These are phyloP conservation scores for Saccharomyces hybrid DNA, from an alignment of 1,139 yeast genomes.

Conservation along the genomic window DNA sequence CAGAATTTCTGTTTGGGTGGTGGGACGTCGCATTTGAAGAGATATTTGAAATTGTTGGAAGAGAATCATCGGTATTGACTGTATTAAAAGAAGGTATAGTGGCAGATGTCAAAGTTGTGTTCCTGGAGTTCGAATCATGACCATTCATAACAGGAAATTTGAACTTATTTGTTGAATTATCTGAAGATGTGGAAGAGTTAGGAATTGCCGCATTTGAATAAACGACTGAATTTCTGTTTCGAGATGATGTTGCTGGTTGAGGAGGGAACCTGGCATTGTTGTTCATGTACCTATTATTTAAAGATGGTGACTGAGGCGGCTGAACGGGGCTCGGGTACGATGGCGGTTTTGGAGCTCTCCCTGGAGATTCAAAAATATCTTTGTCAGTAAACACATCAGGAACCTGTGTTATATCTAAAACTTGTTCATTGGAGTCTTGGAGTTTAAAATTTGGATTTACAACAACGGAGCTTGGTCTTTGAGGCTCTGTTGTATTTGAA, in stretches of 20 bases:
- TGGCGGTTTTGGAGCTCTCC: slow-evolving; percentile 58
- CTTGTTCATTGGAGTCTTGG: slow-evolving; percentile 38
- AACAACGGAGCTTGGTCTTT: slow-evolving; percentile 3
- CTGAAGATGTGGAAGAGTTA: background rate
- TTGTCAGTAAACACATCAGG: slow-evolving; percentile 12
- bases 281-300: background rate
- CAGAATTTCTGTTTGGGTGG: slow-evolving; percentile 8
- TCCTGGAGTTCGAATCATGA: background rate
- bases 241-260: slow-evolving; percentile 1
- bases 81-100: background rate
- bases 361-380: slow-evolving; percentile 45
- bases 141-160: background rate
- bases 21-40: background rate
- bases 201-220: background rate
- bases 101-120: background rate
- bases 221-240: slow-evolving; percentile 5
- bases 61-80: background rate
- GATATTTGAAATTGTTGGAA: background rate
- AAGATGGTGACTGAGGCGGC: slow-evolving; percentile 27
- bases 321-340: slow-evolving; percentile 41
- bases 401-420: slow-evolving; percentile 27
- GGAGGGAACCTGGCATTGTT: background rate
- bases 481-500: background rate
- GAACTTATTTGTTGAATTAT: background rate
- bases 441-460: slow-evolving; percentile 6